phyloP scores from a whole-genome alignment of 1,139 yeast species.

The Taiozyma sp. region DNA sequence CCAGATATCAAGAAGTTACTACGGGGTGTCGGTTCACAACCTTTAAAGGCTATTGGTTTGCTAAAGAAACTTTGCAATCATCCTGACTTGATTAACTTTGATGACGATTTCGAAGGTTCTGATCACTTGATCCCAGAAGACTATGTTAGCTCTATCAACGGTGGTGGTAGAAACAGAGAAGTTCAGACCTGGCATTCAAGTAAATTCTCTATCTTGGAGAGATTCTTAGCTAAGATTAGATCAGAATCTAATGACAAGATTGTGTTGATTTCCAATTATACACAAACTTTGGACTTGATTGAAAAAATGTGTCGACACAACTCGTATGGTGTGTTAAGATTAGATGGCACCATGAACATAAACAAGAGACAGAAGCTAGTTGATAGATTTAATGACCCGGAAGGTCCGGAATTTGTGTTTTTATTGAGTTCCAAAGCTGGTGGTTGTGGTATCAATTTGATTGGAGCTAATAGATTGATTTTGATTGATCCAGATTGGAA shows the following conservation, averaged over 20 bases:
- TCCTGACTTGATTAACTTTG: slow-evolving; percentile 77
- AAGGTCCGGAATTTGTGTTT: slow-evolving; percentile 83
- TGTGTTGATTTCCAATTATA: slow-evolving; percentile 89
- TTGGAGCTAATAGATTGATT: slow-evolving; percentile 90
- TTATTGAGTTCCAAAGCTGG: slow-evolving; percentile 95
- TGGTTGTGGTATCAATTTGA: slow-evolving; percentile 96
- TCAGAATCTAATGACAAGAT: slow-evolving; percentile 89
- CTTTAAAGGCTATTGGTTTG: slow-evolving; percentile 85
- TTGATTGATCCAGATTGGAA: slow-evolving; percentile 98
- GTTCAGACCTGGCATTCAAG: slow-evolving; percentile 56
- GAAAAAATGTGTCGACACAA: slow-evolving; percentile 77
- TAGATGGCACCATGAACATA: slow-evolving; percentile 91
- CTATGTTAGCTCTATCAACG: slow-evolving; percentile 41
- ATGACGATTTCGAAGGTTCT: slow-evolving; percentile 71
- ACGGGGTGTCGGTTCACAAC: slow-evolving; percentile 76
- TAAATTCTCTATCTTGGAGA: slow-evolving; percentile 50
- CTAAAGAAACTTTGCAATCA: slow-evolving; percentile 90
- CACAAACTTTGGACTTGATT: slow-evolving; percentile 88
- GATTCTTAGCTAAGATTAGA: slow-evolving; percentile 75
- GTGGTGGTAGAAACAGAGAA: slow-evolving; percentile 53
- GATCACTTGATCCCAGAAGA: slow-evolving; percentile 70
- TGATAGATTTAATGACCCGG: slow-evolving; percentile 87
- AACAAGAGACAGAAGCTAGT: slow-evolving; percentile 92
- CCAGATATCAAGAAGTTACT: slow-evolving; percentile 71
- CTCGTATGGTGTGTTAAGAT: slow-evolving; percentile 73